Conservation (phyloP, 2,329 filamentous ascomycete species). For the Alternaria sp. region DNA sequence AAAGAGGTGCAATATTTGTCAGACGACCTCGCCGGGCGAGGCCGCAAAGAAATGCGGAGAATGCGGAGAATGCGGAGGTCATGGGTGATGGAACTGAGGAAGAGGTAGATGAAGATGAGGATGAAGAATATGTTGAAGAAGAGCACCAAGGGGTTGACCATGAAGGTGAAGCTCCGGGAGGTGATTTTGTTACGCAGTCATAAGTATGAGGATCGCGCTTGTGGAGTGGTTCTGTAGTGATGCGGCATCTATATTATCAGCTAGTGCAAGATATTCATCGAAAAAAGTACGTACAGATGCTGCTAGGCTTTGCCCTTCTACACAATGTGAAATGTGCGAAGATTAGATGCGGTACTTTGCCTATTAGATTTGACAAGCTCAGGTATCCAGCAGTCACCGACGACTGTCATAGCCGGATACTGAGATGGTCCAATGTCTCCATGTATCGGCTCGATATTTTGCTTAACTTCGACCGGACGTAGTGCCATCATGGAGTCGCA, state of each 20-base stretch:
- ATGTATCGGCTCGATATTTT: fast-evolving
- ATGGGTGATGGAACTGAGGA: not conserved
- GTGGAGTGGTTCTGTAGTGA: not conserved
- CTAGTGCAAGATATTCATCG: not conserved
- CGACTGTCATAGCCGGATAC: not conserved
- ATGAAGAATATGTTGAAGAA: not conserved
- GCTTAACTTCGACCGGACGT: fast-evolving
- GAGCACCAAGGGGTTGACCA: not conserved
- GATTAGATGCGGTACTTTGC: not conserved
- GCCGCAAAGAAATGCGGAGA: not conserved
- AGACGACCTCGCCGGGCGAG: not conserved
- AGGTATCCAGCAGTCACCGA: not conserved
- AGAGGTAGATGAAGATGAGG: not conserved
- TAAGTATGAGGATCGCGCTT: no score
- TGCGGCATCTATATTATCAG: not conserved
- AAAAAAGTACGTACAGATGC: fast-evolving
- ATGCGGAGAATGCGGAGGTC: not conserved
- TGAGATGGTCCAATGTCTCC: fast-evolving
- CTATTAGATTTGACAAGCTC: not conserved
- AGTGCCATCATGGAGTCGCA: not conserved
- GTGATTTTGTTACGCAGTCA: not conserved
- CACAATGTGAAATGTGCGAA: not conserved
- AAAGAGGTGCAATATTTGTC: not conserved
- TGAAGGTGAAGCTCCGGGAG: not conserved
- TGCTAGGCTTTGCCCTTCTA: not conserved